Percentiles rank a stretch among this genome's conserved stretches.
phyloP scores from a whole-genome alignment of 768 basidiomycete genomes.

The Hirschioporus abietinus region DNA sequence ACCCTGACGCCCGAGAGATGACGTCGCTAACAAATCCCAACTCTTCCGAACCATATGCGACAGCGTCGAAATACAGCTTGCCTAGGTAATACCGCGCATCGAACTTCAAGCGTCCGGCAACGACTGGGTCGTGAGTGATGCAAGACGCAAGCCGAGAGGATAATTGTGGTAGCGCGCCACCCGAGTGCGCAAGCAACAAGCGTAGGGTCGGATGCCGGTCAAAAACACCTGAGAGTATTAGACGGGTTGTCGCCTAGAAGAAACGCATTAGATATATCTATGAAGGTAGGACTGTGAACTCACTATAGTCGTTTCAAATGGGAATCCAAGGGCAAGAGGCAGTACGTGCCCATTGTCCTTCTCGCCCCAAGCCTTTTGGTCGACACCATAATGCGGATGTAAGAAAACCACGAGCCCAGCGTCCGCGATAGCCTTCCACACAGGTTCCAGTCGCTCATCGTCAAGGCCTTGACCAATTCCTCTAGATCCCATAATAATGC shows the following conservation, averaged over 20 bases:
- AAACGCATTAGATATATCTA: background rate
- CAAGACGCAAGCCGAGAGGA: slow-evolving; percentile 84
- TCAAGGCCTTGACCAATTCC: slow-evolving; percentile 79
- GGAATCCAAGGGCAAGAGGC: slow-evolving; percentile 82
- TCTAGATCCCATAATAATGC: slow-evolving; percentile 77
- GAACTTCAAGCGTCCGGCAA: slow-evolving; percentile 66
- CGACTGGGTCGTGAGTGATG: slow-evolving; percentile 79
- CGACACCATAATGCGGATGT: slow-evolving; percentile 84
- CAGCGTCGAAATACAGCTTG: slow-evolving; percentile 76
- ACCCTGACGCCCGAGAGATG: slow-evolving; percentile 54
- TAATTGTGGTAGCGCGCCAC: slow-evolving; percentile 76
- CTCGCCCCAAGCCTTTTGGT: slow-evolving; percentile 67
- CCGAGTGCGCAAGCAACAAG: slow-evolving; percentile 82
- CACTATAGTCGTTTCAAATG: slow-evolving; percentile 85
- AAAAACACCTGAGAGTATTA: slow-evolving; percentile 76
- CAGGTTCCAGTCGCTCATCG: slow-evolving; percentile 68
- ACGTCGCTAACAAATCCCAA: slow-evolving; percentile 71
- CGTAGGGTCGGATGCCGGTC: slow-evolving; percentile 74
- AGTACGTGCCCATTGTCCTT: slow-evolving; percentile 83
- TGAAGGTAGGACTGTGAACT: slow-evolving; percentile 21
- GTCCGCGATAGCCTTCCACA: slow-evolving; percentile 75
- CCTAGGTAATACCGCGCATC: slow-evolving; percentile 84
- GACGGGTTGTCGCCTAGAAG: slow-evolving; percentile 58
- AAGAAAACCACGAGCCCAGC: slow-evolving; percentile 73
- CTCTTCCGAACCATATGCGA: slow-evolving; percentile 86